Evolutionary conservation across 2,329 filamentous ascomycete species (phyloP).

Genomic region (Trichoderma aggressivum): DNA sequence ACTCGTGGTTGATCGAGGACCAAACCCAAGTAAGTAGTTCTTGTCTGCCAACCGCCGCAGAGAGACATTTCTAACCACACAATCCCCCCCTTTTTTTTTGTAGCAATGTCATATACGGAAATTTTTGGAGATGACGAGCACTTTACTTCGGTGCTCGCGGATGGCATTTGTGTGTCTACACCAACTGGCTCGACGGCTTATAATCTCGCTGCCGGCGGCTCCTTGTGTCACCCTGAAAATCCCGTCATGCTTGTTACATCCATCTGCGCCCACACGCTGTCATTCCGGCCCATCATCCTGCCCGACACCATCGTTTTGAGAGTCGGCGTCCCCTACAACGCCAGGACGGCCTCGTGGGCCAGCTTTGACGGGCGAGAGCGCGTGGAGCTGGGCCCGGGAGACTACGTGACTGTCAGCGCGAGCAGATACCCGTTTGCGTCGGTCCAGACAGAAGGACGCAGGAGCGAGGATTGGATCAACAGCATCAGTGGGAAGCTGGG

Average conservation of each 20-base stretch:
- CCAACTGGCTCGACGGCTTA: slow-evolving; percentile 95
- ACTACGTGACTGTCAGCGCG: slow-evolving; percentile 82
- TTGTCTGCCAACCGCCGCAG: neutral
- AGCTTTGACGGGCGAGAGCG: slow-evolving; percentile 94
- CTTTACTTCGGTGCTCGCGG: slow-evolving; percentile 89
- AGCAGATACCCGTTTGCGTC: slow-evolving; percentile 77
- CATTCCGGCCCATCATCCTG: slow-evolving; percentile 92
- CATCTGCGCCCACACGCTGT: slow-evolving; percentile 91
- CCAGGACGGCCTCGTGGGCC: slow-evolving; percentile 88
- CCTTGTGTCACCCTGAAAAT: slow-evolving; percentile 92
- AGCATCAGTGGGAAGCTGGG: slow-evolving; percentile 75
- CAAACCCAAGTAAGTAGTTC: slow-evolving; percentile 74
- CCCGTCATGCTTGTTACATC: slow-evolving; percentile 92
- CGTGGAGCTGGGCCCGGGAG: slow-evolving; percentile 71
- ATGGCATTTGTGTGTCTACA: slow-evolving; percentile 90
- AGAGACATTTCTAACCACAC: neutral
- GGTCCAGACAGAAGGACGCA: slow-evolving; percentile 65
- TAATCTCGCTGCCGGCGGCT: slow-evolving; percentile 92
- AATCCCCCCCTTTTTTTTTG: neutral
- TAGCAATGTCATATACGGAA: slow-evolving; percentile 87
- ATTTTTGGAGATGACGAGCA: slow-evolving; percentile 94
- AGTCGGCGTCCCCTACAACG: slow-evolving; percentile 91
- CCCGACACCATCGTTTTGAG: slow-evolving; percentile 94
- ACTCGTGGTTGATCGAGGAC: slow-evolving; percentile 91
- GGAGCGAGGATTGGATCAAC: slow-evolving; percentile 77